Base-by-base conservation (phyloP, 805 yeast species). In the Isabelozyma pseudorhagii region DNA sequence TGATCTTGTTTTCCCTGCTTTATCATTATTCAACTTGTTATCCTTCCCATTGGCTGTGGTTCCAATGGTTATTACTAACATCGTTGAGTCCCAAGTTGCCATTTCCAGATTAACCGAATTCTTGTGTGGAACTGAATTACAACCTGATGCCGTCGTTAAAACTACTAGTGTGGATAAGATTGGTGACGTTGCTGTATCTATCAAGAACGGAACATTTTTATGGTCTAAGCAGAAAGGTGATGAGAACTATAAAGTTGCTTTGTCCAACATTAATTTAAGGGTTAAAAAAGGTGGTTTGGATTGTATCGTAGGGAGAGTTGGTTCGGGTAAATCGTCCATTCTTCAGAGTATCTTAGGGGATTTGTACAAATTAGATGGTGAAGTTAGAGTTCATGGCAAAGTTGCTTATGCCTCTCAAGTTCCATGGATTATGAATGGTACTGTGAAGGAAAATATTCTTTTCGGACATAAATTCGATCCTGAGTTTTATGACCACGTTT, bases 361-460 rank as follows among this genome's bases (percentile, higher is more conserved):
- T 59, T 74, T 92, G 55, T 82, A 86, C 66, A 85, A 87, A 66
- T 76, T 83, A 15, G 78, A 81, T 46, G 98, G 98, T 41, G 70
- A 78, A 17, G 92, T 88, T 5, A 73, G 74, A 14, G 80, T 85
- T 9, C 85, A 80, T 62, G 98, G 97, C 40, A 76, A 80, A 44
- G 75, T 89, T 36, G 97, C 97, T 0, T 93, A 92, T 66, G 96
- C 87, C 40, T 84, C 96, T 2, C 98, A 92, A 69, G 84, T 87
- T 39, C 96, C 99, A 1, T 94, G 99, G 99, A 91, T 94, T 54
- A 87, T 91, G 87, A 94, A 94, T 64, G 98, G 96, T 36, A 78
- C 96, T 3, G 93, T 94, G 5, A 86, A 82, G 58, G 97, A 94
- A 29, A 94, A 94, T 63, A 89, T 94, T 61, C 67, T 91, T 47